Percentiles rank a stretch among this genome's conserved stretches.
Conservation (phyloP, 1,284 basidiomycete species). For the Papiliotrema nemorosa region DNA sequence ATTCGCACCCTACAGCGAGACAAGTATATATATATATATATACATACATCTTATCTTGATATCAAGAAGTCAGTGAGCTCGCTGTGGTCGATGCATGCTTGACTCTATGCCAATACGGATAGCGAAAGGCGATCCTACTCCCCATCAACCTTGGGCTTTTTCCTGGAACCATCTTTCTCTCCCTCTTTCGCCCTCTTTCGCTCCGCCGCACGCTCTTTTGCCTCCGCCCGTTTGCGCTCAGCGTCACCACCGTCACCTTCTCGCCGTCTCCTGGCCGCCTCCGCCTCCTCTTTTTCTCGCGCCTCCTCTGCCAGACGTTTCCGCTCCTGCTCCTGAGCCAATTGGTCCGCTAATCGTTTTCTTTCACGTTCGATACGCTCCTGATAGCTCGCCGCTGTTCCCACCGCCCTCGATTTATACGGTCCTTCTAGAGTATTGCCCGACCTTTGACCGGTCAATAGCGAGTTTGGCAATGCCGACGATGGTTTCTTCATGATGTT, state of each 20-base stretch:
- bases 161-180: slow-evolving; percentile 20
- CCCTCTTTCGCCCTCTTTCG: slow-evolving; percentile 75
- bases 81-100: too few relatives aligned
- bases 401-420: slow-evolving; percentile 62
- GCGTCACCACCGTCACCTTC: slow-evolving; percentile 55
- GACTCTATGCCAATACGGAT: too few relatives aligned
- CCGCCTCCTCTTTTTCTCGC: slow-evolving; percentile 53
- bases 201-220: slow-evolving; percentile 69
- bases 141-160: slow-evolving; percentile 20
- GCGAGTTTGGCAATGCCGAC: slow-evolving; percentile 25
- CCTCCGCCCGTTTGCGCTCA: slow-evolving; percentile 65
- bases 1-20: too few relatives aligned
- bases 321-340: slow-evolving; percentile 66
- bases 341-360: slow-evolving; percentile 67
- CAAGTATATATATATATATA: too few relatives aligned
- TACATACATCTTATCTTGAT: too few relatives aligned
- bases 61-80: too few relatives aligned
- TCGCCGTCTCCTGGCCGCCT: slow-evolving; percentile 50
- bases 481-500: slow-evolving; percentile 62
- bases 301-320: slow-evolving; percentile 56
- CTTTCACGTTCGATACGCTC: slow-evolving; percentile 77
- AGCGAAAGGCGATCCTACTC: too few relatives aligned
- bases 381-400: slow-evolving; percentile 67
- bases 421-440: slow-evolving; percentile 51
- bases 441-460: slow-evolving; percentile 44